These are phyloP conservation scores for Linum lewisii DNA, from an alignment of 345 rosid genomes.

Conservation along the genomic window DNA sequence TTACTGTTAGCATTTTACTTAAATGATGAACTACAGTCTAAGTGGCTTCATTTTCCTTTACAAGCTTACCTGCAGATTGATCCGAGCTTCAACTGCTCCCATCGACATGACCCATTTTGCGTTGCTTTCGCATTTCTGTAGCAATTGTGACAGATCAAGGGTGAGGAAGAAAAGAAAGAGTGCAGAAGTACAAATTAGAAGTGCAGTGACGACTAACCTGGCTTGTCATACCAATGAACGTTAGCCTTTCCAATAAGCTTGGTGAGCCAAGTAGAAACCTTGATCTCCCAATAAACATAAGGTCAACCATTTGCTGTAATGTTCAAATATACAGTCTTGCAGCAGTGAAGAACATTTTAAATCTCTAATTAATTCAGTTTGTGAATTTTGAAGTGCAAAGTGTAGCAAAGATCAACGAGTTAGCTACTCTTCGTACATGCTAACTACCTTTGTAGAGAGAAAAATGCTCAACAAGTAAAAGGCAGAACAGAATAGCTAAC, in stretches of 20 bases:
- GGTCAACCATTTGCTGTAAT: neutral
- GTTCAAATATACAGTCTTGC: too few relatives aligned
- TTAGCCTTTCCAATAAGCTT: conserved; percentile 59
- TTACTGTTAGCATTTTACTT: too few relatives aligned
- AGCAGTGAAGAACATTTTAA: too few relatives aligned
- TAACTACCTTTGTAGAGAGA: too few relatives aligned
- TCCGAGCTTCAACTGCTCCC: conserved; percentile 48
- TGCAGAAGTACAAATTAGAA: neutral
- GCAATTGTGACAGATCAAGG: conserved; percentile 1
- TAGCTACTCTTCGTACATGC: conserved; percentile 82
- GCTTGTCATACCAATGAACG: conserved; percentile 94
- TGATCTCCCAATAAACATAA: conserved; percentile 61
- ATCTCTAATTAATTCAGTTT: too few relatives aligned
- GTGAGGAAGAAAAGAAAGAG: neutral
- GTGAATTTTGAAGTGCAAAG: too few relatives aligned
- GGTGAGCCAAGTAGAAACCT: conserved; percentile 62
- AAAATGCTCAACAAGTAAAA: too few relatives aligned
- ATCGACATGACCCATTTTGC: conserved; percentile 89
- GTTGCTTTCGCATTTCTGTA: conserved; percentile 81
- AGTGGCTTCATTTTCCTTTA: neutral
- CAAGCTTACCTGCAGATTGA: conserved; percentile 42
- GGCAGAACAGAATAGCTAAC: too few relatives aligned
- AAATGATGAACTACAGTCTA: neutral
- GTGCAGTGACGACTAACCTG: conserved; percentile 45
- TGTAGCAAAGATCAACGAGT: neutral